Conservation (phyloP, 2,329 filamentous ascomycete genomes). For the Fusarium musae region DNA sequence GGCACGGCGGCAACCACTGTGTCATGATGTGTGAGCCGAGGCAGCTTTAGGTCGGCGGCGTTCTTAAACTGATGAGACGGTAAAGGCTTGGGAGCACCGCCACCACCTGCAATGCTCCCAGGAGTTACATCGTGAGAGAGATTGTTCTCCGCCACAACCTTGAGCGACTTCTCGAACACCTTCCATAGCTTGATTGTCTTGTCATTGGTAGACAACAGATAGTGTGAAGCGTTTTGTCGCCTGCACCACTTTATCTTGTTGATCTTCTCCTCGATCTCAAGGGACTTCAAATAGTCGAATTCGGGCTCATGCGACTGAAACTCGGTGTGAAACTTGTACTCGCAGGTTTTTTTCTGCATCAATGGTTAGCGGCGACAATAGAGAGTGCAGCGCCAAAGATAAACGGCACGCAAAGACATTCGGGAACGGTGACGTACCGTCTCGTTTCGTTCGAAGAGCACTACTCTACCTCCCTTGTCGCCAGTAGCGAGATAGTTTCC, state of each 20-base stretch:
- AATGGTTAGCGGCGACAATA: conserved; percentile 23
- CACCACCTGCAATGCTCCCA: conserved; percentile 75
- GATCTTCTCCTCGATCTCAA: conserved; percentile 99
- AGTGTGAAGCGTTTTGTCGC: conserved; percentile 97
- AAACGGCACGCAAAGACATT: neutral
- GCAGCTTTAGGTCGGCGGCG: conserved; percentile 87
- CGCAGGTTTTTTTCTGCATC: conserved; percentile 96
- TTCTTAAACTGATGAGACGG: conserved; percentile 79
- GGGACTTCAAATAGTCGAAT: conserved; percentile 98
- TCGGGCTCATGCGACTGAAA: conserved; percentile 99
- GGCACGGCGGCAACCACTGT: conserved; percentile 97
- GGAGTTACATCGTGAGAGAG: conserved; percentile 94
- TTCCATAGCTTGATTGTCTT: conserved; percentile 99
- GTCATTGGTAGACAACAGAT: conserved; percentile 97
- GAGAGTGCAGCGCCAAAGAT: neutral
- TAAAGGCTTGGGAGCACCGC: conserved; percentile 78
- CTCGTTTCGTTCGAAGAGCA: conserved; percentile 92
- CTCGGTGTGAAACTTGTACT: conserved; percentile 99
- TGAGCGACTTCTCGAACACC: conserved; percentile 98
- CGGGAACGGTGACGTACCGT: conserved; percentile 70
- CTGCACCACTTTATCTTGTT: conserved; percentile 99
- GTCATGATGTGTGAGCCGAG: conserved; percentile 96
- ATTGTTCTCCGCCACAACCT: conserved; percentile 99
- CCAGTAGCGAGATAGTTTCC: conserved; percentile 91
- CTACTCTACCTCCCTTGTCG: conserved; percentile 87